These are phyloP conservation scores for Vanderwaltozyma polyspora DNA, from an alignment of 805 yeast species.

Conservation along the genomic window DNA sequence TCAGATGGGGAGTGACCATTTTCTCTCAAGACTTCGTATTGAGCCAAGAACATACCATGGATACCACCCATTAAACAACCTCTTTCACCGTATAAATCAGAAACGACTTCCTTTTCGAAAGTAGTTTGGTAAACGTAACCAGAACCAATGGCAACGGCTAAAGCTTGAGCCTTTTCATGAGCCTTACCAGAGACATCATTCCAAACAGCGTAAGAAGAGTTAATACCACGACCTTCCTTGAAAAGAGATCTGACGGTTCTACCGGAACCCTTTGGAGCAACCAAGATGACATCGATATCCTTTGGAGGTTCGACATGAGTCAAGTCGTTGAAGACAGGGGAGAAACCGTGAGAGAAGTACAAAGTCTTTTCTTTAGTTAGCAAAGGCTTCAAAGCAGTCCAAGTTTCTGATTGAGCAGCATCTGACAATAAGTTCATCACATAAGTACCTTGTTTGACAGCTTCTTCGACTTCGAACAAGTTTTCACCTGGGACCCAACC, in stretches of 20 bases:
- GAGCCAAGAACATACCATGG: conserved; percentile 99
- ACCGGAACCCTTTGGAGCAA: conserved; percentile 99
- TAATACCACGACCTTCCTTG: conserved; percentile 99
- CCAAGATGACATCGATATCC: conserved; percentile 92
- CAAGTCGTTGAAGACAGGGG: conserved; percentile 96
- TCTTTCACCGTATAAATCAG: conserved; percentile 99
- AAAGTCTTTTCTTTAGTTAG: conserved; percentile 95
- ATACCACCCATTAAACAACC: conserved; percentile 99
- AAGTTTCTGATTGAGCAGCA: conserved; percentile 99
- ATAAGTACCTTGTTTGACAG: conserved; percentile 82
- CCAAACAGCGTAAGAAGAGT: conserved; percentile 99
- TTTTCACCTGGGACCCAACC: conserved; percentile 99
- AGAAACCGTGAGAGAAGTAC: conserved; percentile 99
- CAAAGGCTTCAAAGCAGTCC: conserved; percentile 78
- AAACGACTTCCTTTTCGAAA: conserved; percentile 97
- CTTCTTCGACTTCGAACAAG: conserved; percentile 91
- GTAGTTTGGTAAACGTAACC: conserved; percentile 99
- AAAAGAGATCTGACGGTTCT: conserved; percentile 98
- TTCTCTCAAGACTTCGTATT: conserved; percentile 98
- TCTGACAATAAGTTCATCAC: conserved; percentile 97
- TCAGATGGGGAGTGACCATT: conserved; percentile 99
- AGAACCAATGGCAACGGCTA: conserved; percentile 98
- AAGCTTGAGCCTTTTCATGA: conserved; percentile 96
- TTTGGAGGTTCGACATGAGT: conserved; percentile 93
- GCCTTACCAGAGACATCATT: conserved; percentile 98